phyloP scores from a whole-genome alignment of 1,139 yeast species.

The Blastobotrys buckinghamii region DNA sequence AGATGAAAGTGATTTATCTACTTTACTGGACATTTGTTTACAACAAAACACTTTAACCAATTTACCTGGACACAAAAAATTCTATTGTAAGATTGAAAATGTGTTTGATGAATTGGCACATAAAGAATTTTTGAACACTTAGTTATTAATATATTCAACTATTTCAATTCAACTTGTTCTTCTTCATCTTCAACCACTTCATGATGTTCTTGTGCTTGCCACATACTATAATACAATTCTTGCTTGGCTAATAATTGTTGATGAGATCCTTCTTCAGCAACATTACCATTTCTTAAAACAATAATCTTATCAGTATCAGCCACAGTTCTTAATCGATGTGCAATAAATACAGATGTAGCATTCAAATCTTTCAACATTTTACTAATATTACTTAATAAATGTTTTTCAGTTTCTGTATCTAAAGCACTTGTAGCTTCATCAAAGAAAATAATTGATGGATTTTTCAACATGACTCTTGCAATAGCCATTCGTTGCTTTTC shows the following conservation, averaged over 20 bases:
- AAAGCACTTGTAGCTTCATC: slow-evolving; percentile 97
- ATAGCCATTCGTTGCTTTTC: slow-evolving; percentile 95
- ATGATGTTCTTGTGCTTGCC: slow-evolving; percentile 88
- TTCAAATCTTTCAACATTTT: slow-evolving; percentile 49
- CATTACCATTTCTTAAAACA: slow-evolving; percentile 71
- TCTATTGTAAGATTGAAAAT: slow-evolving; percentile 2
- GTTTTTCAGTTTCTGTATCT: slow-evolving; percentile 94
- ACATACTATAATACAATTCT: slow-evolving; percentile 69
- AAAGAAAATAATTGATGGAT: slow-evolving; percentile 85
- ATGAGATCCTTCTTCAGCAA: slow-evolving; percentile 87
- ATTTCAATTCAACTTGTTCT: background rate
- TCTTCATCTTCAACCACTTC: slow-evolving; percentile 35
- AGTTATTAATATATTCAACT: background rate
- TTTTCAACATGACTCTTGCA: slow-evolving; percentile 76
- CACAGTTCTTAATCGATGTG: slow-evolving; percentile 88
- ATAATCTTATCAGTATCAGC: slow-evolving; percentile 94
- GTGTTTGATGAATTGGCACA: background rate
- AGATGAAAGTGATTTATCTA: slow-evolving; percentile 2
- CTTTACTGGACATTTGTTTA: slow-evolving; percentile 6
- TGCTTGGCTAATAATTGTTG: slow-evolving; percentile 47
- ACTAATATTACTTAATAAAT: slow-evolving; percentile 66
- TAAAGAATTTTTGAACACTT: background rate
- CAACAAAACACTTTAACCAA: slow-evolving; percentile 2
- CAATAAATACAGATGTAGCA: slow-evolving; percentile 82
- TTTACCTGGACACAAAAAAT: background rate